These are phyloP conservation scores for Ustilago loliicola DNA, from an alignment of 1,284 basidiomycete species.

Conservation along the genomic window DNA sequence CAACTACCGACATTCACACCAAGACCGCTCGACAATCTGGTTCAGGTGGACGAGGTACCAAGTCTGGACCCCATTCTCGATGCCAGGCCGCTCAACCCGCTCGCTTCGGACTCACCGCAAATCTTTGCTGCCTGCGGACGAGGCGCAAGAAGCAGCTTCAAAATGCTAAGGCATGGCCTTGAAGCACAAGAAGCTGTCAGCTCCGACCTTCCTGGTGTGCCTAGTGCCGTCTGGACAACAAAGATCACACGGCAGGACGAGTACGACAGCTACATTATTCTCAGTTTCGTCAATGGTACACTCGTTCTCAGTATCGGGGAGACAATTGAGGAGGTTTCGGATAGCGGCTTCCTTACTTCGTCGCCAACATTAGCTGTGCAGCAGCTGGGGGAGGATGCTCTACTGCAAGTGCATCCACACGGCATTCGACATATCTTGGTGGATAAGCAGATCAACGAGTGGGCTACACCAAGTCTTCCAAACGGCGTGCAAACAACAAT, in stretches of 20 bases:
- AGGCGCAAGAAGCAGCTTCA: conserved; percentile 66
- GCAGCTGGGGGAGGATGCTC: conserved; percentile 66
- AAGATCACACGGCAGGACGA: conserved; percentile 61
- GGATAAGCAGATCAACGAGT: conserved; percentile 67
- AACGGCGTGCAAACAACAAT: conserved; percentile 63
- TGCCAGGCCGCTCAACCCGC: conserved; percentile 62
- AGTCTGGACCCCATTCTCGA: conserved; percentile 68
- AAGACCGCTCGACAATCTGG: conserved; percentile 63
- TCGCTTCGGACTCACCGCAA: conserved; percentile 65
- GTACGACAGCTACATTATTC: conserved; percentile 69
- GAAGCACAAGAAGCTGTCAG: conserved; percentile 69
- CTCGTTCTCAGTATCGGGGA: conserved; percentile 69
- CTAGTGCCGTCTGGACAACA: conserved; percentile 68
- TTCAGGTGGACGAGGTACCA: conserved; percentile 62
- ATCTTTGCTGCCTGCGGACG: conserved; percentile 67
- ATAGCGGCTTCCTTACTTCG: conserved; percentile 66
- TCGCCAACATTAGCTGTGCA: conserved; percentile 67
- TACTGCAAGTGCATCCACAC: conserved; percentile 67
- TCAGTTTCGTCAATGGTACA: conserved; percentile 70
- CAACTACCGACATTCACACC: conserved; percentile 64
- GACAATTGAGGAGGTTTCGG: conserved; percentile 69
- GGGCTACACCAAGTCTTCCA: conserved; percentile 60
- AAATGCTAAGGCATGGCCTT: conserved; percentile 68
- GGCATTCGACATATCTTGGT: conserved; percentile 68
- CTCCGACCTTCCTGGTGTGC: conserved; percentile 69